Evolutionary conservation across 2,329 filamentous ascomycete species (phyloP), one percentile per base, ranked within the genome.

Genomic region (Colletotrichum theobromicola): DNA sequence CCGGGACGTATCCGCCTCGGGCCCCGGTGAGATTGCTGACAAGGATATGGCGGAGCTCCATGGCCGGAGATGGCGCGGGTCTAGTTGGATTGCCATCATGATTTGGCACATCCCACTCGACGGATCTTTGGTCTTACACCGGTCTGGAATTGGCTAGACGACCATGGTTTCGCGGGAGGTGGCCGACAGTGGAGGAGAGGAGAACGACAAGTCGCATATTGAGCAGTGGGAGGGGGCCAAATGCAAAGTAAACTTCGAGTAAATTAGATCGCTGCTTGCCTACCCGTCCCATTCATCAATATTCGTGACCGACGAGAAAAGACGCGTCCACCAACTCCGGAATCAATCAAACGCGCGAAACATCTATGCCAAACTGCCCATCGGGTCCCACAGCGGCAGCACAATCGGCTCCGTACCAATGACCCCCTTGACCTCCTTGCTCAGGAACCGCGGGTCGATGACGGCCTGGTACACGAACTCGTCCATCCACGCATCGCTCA

Each of bases 401-500:
- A 94, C 90, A 76, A 93, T 89, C 0, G 95, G 91, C 80, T 94
- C 88, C 85, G 93, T 90, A 77, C 91, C 89, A 67, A 96, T 83
- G 28, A 97, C 90, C 79, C 95, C 93, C 74, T 87, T 87, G 13
- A 97, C 88, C 78, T 93, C 91, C 79, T 90, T 89, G 69, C 86
- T 87, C 67, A 94, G 87, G 80, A 93, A 93, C 16, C 88, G 88
- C 0, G 93, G 92, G 81, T 97, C 94, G 7, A 98, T 91, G 16
- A 97, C 95, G 9, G 93, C 94, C 87, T 98, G 95, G 81, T 96
- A 97, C 57, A 94, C 92, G 85, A 95, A 97, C 84, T 94, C 88
- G 76, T 94, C 91, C 90, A 94, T 93, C 93, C 93, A 94, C 24
- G 87, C 86, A 84, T 98, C 95, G 75, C 89, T 94, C 95, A 97